Base-by-base conservation (phyloP, 768 basidiomycete species). In the Tephrocybe sp. region DNA sequence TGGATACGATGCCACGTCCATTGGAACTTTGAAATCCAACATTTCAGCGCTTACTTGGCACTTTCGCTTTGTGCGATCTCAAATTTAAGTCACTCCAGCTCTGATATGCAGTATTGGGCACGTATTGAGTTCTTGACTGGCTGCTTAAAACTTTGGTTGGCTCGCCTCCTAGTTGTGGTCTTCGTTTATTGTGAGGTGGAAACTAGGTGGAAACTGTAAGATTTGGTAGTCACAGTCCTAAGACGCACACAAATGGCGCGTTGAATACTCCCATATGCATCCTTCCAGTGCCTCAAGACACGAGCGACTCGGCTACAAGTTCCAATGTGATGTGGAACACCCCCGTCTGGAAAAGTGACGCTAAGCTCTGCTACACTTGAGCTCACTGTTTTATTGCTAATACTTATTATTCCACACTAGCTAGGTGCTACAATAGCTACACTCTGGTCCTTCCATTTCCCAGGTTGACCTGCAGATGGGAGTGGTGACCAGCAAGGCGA, bases 301-400 rank as follows among this genome's bases (percentile, higher is more conserved):
- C 54, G 12, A 45, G 59, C 5, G 53, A 60, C 2, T 61, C 69
- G 0, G 60, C 61, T 0, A 60, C 65, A 1, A 64, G 59, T 7
- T 65, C 62, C 17, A 69, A 69, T 50, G 65, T 59, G 36, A 33
- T 69, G 36, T 55, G 61, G 45, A 71, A 70, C 39, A 52, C 61
- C 0, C 48, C 55, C 6, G 39, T 62, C 9, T 72, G 66, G 34
- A 68, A 58, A 55, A 49, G 58, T 38, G 65, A 66, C 34, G 65
- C 64, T 8, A 59, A 68, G 23, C 61, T 60, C 38, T 61, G 62
- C 21, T 64, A 67, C 56, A 68, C 60, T 67, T 69, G 33, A 26
- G 62, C 48, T 26, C 28, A 45, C 23, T 1, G 4, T 5, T 24
- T 30, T 30, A 36, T 36, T 15, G 4, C 6, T 5, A 15, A 36